These are phyloP conservation scores for Monilinia laxa DNA, from an alignment of 2,329 filamentous ascomycete species.

Conservation along the genomic window DNA sequence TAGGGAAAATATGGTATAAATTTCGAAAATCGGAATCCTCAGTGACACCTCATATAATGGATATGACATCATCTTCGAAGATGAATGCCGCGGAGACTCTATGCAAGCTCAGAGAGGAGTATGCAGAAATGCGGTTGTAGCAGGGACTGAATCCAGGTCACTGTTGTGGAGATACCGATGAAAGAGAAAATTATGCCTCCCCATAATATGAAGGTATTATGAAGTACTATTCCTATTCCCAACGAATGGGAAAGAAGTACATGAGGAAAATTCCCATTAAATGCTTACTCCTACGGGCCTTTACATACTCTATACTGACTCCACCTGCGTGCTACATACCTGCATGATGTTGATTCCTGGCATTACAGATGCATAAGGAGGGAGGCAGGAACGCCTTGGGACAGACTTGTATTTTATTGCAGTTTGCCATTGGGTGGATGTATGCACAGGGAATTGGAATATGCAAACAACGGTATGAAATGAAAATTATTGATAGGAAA, in stretches of 20 bases:
- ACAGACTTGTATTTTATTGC: not conserved
- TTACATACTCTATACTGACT: not conserved
- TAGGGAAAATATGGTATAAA: not conserved
- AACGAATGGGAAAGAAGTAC: not conserved
- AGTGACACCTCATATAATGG: not conserved
- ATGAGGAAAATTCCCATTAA: not conserved
- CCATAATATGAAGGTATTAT: not conserved
- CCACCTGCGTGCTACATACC: no score
- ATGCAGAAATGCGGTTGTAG: not conserved
- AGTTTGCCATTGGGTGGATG: not conserved
- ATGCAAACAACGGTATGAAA: not conserved
- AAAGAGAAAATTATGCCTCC: not conserved
- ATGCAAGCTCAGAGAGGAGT: not conserved
- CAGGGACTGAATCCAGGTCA: not conserved
- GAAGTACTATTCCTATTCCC: not conserved
- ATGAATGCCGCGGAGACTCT: not conserved
- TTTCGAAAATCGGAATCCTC: not conserved
- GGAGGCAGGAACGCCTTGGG: not conserved
- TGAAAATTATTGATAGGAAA: not conserved
- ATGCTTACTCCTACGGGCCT: not conserved
- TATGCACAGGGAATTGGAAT: not conserved
- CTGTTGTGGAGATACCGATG: not conserved
- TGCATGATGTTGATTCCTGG: not conserved
- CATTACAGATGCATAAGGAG: not conserved
- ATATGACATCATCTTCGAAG: not conserved